A percentile compares a stretch with the other conserved stretches of the same genome.
These are phyloP conservation scores for Leptographium flavum DNA, from an alignment of 2,329 filamentous ascomycete genomes.

Conservation along the genomic window DNA sequence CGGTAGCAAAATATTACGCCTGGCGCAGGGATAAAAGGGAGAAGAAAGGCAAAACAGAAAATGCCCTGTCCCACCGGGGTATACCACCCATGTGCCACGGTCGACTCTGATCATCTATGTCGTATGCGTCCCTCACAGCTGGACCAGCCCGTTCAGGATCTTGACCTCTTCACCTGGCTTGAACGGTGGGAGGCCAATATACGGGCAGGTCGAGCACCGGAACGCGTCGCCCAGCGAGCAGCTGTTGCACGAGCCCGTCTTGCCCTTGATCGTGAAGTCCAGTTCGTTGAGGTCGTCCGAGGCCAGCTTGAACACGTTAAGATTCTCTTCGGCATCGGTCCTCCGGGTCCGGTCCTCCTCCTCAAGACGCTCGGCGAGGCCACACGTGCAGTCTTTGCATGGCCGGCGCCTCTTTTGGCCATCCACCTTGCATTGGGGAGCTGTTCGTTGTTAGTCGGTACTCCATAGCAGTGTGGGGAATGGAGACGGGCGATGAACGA, in stretches of 20 bases:
- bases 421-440: conserved; percentile 76
- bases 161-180: conserved; percentile 92
- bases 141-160: conserved; percentile 72
- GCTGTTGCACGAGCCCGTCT: conserved; percentile 78
- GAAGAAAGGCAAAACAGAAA: not conserved
- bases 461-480: conserved; percentile 13
- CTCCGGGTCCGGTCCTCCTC: conserved; percentile 53
- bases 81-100: not conserved
- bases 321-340: conserved; percentile 17
- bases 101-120: not conserved
- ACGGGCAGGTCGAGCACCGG: conserved; percentile 59
- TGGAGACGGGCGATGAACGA: not conserved
- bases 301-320: conserved; percentile 49
- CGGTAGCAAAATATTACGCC: not conserved
- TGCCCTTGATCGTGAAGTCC: conserved; percentile 95
- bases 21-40: not conserved
- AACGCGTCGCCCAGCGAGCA: conserved; percentile 89
- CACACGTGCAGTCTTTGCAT: conserved; percentile 97
- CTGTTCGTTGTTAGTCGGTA: conserved; percentile 26
- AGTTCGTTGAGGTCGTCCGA: conserved; percentile 74
- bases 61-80: not conserved
- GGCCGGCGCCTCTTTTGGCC: conserved; percentile 76
- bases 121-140: conserved; percentile 39
- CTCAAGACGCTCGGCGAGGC: conserved; percentile 70
- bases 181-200: conserved; percentile 86